Base-by-base conservation (phyloP, 2,329 filamentous ascomycete species). In the Ophiosphaerella narmari region DNA sequence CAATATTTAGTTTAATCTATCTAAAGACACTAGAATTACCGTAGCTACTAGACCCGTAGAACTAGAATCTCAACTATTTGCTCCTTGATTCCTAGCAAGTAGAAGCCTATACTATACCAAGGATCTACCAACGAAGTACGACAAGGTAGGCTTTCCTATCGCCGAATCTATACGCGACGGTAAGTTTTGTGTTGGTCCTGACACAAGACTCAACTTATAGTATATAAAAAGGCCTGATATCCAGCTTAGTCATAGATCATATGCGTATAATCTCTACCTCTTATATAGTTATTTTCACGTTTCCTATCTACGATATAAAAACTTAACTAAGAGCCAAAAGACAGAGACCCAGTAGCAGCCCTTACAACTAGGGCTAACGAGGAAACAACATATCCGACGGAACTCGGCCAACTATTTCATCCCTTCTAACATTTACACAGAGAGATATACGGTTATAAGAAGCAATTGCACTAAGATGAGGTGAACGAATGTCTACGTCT, bases 41-140 rank as follows among this genome's bases (percentile, higher is more conserved):
- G 55, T 72, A 11, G 51, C 68, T 24, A 50, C 32, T 12, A 60
- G 57, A 43, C 52, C 72, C 4, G 67, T 71, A 1, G 55, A 70
- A 35, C 37, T 71, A 16, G 70, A 74, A 43, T 46, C 48, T 24
- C 52, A 46, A 41, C 43, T 73, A 4, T 66, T 66, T 34, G 39
- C 48, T 35, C 52, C 72, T 33, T 16, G 11, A 18, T 56, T 74
- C 38, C 63, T 61, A 13, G 69, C 69, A 26, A 69, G 60, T 38
- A 68, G 69, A 14, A 73, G 70, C 50, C 32, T 74, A 7, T 74
- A 70, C 43, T 53, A 58, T 34, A 55, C 39, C 23, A 60, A 59
- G 18, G 60, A 65, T 43, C 5, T 57, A n/a, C 41, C 41, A 34
- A 32, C 34, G 24, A 46, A 34, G 7, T 39, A 35, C 24, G 52